A percentile compares a stretch with the other conserved stretches of the same genome.
These are phyloP conservation scores for Phytophthora palmivora DNA, from an alignment of 352 stramenopile species.

Conservation along the genomic window DNA sequence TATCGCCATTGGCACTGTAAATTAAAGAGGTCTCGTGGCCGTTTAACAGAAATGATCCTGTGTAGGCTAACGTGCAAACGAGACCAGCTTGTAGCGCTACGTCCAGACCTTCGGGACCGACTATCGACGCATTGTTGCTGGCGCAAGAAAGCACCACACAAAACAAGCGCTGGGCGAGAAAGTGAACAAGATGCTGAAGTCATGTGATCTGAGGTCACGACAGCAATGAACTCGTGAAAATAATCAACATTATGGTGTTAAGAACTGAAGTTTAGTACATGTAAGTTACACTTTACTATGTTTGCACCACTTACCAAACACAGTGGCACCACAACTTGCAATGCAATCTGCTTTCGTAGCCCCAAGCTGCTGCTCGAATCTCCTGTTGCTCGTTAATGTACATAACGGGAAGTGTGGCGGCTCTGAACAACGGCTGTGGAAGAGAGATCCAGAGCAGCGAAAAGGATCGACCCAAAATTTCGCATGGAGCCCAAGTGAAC, in stretches of 20 bases:
- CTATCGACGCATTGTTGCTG: conserved; percentile 22
- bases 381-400: background rate
- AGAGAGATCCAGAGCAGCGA: background rate
- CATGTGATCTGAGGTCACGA: background rate
- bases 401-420: too few relatives aligned
- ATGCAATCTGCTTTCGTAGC: too few relatives aligned
- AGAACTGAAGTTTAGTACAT: background rate
- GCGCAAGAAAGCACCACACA: conserved; percentile 2
- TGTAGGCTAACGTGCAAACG: conserved; percentile 11
- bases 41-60: background rate
- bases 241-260: background rate
- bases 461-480: background rate
- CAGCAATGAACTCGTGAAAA: background rate
- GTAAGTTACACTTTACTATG: too few relatives aligned
- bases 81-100: conserved; percentile 5
- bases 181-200: background rate
- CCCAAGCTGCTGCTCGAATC: background rate
- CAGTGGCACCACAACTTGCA: too few relatives aligned
- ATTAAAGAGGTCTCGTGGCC: background rate
- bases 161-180: conserved; percentile 6
- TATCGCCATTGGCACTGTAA: too few relatives aligned
- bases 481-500: background rate
- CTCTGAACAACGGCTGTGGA: background rate
- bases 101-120: conserved; percentile 18
- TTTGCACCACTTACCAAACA: too few relatives aligned